A percentile compares a stretch with the other conserved stretches of the same genome.
Conservation (phyloP, 1,284 basidiomycete genomes). For the Pulveroboletus sp. region DNA sequence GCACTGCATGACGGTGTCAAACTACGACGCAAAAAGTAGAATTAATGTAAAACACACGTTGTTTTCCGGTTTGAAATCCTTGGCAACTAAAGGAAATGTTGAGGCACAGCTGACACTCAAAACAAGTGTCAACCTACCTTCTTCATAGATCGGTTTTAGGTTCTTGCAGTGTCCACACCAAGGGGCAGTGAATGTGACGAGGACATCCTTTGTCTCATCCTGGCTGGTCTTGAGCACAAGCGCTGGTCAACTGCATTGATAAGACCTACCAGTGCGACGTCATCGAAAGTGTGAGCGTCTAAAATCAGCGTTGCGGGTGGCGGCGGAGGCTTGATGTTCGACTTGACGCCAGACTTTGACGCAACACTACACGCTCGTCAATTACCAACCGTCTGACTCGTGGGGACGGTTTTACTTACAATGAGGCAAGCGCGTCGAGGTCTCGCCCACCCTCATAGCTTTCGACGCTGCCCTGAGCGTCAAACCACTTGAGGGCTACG, state of each 20-base stretch:
- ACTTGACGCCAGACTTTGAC: constrained; percentile 77
- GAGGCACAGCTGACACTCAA: background rate
- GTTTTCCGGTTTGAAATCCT: constrained; percentile 75
- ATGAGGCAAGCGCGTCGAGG: constrained; percentile 72
- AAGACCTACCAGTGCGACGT: constrained; percentile 63
- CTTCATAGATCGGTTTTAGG: constrained; percentile 86
- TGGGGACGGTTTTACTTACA: constrained; percentile 50
- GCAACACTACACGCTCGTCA: constrained; percentile 56
- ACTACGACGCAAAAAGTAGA: background rate
- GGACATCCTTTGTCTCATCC: constrained; percentile 78
- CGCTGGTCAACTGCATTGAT: background rate
- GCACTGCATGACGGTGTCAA: constrained; percentile 51
- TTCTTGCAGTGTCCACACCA: constrained; percentile 90
- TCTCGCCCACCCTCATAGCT: constrained; percentile 83
- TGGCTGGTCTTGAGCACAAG: constrained; percentile 31
- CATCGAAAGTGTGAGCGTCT: constrained; percentile 73
- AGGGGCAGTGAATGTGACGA: constrained; percentile 90
- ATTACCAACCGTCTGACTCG: background rate
- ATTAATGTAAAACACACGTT: constrained; percentile 49
- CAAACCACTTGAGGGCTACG: constrained; percentile 90
- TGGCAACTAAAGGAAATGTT: constrained; percentile 54
- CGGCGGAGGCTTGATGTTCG: constrained; percentile 82
- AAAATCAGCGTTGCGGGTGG: constrained; percentile 74
- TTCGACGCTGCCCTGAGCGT: constrained; percentile 62
- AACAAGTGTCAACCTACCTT: constrained; percentile 40